These are phyloP conservation scores for Salvia miltiorrhiza DNA, from an alignment of 257 asterid genomes.

Conservation along the genomic window DNA sequence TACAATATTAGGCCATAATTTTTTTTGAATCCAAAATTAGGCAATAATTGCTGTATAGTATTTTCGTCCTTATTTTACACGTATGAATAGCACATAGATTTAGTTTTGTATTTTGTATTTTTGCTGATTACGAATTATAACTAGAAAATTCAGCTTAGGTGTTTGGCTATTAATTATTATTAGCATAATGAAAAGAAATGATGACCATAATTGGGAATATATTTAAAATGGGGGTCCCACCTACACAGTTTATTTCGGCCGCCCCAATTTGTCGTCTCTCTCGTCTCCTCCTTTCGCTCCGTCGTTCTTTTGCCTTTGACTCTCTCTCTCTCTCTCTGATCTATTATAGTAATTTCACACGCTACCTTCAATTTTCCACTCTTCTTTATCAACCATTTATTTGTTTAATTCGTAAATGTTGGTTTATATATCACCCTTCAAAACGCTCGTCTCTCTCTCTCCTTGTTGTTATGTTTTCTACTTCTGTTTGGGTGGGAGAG, in stretches of 20 bases:
- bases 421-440: constrained; percentile 7
- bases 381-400: constrained; percentile 24
- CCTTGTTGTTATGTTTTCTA: constrained; percentile 3
- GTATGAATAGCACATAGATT: not conserved
- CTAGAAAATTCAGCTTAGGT: not conserved
- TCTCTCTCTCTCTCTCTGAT: not conserved
- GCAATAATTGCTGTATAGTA: not conserved
- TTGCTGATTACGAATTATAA: not conserved
- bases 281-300: constrained; percentile 32
- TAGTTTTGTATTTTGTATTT: not conserved
- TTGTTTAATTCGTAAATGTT: constrained; percentile 5
- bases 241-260: constrained; percentile 37
- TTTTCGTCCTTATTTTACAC: no score
- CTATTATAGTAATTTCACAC: constrained; percentile 38
- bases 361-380: constrained; percentile 24
- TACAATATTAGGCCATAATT: not conserved
- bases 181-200: constrained; percentile 7
- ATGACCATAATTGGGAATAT: constrained; percentile 15
- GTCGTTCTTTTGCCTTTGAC: constrained; percentile 28
- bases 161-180: not conserved
- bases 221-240: constrained; percentile 20
- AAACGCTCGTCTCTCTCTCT: constrained; percentile 13
- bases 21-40: not conserved
- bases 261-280: constrained; percentile 56
- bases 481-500: constrained; percentile 17